Evolutionary conservation across 2,329 filamentous ascomycete species (phyloP), one percentile per base, ranked within the genome.

Genomic region (Dactylellina sp.): DNA sequence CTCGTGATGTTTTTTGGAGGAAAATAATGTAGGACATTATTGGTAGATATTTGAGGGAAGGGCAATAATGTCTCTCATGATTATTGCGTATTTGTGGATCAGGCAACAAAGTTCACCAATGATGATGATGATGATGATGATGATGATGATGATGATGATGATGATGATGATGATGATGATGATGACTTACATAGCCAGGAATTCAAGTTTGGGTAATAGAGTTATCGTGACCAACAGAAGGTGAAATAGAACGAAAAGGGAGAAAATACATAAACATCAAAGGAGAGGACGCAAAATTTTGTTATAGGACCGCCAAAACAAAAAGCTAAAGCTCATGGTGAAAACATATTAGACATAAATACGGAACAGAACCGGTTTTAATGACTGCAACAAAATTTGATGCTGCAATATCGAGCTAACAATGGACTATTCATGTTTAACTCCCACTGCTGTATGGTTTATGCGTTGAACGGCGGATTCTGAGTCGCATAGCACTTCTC

Each of bases 401-500:
- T 12, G 20, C 32, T 50, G 35, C 53, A 2, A 56, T n/a, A 53
- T 44, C 18, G 12, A 53, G 18, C n/a, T 24, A 25, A 47, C 1
- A 18, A 46, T 7, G 11, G 18, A 22, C 55, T 49, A 74, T 40
- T 74, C 61, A 47, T 74, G 61, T 42, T 74, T 66, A 25, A 74
- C 55, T 6, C 70, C 70, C 44, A 74, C 55, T 5, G 55, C 55
- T 7, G 70, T 65, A 28, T 74, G 70, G 16, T 55, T 72, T 7
- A 74, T 39, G 11, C 57, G 70, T 12, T 74, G 70, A n/a, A 65
- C 28, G 37, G 50, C 14, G 1, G 59, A 44, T 9, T 74, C 70
- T 5, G 61, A 28, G 20, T 74, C 70, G 35, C 56, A 74, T n/a
- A 74, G 55, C 55, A 66, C 61, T 28, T 74, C 61, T 2, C 44